Percentiles rank a stretch among this genome's conserved stretches.
These are phyloP conservation scores for Pachysandra terminalis DNA, from an alignment of 164 flowering plant species.

Conservation along the genomic window DNA sequence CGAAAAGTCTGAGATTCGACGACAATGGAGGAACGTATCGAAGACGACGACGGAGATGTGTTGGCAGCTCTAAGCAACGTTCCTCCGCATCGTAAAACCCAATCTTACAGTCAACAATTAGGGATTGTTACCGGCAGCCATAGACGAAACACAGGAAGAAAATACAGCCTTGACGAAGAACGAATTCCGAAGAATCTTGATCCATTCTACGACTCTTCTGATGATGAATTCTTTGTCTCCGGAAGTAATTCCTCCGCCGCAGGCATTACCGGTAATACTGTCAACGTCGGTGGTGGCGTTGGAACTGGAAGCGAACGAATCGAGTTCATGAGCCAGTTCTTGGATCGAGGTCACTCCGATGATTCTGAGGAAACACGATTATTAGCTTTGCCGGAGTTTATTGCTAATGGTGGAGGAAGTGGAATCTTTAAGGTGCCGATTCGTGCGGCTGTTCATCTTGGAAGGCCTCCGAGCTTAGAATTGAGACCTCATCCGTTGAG, in stretches of 20 bases:
- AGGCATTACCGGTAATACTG: background rate
- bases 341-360: constrained; percentile 15
- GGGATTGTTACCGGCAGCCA: constrained; percentile 23
- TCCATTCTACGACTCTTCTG: constrained; percentile 27
- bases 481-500: constrained; percentile 86
- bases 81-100: constrained; percentile 28
- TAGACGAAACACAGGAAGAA: constrained; percentile 38
- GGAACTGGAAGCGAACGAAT: background rate
- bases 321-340: constrained; percentile 11
- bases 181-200: constrained; percentile 26
- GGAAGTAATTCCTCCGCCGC: constrained; percentile 7
- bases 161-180: constrained; percentile 76
- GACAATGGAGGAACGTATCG: constrained; percentile 27
- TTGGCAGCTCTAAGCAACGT: constrained; percentile 18
- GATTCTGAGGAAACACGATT: constrained; percentile 12
- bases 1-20: background rate
- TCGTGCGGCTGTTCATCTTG: constrained; percentile 73
- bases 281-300: background rate
- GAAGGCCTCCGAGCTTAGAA: constrained; percentile 79
- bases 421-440: constrained; percentile 66
- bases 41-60: constrained; percentile 45
- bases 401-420: constrained; percentile 54
- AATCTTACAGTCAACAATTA: constrained; percentile 67
- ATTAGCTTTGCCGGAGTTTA: constrained; percentile 62
- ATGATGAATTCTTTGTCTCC: constrained; percentile 40